phyloP scores from a whole-genome alignment of 192 early-diverging fungal species.

The Linnemannia elongata region DNA sequence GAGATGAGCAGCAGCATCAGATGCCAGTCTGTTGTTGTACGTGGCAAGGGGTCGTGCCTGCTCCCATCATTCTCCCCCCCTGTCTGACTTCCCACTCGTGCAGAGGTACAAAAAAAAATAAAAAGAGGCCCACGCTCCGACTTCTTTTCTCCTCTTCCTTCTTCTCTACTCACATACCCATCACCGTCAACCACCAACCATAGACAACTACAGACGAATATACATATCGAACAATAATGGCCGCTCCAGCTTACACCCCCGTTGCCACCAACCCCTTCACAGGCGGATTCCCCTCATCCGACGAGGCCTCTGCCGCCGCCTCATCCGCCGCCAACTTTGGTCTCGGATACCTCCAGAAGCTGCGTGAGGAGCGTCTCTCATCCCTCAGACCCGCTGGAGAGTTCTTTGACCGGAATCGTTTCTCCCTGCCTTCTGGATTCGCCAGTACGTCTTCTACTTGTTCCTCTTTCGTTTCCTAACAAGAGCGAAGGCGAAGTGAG shows the following conservation, averaged over 20 bases:
- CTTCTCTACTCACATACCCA: no score
- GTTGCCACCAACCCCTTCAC: conserved; percentile 46
- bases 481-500: neutral
- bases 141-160: neutral
- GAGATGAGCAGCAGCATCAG: neutral
- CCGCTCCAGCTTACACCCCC: conserved; percentile 49
- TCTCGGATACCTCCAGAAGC: conserved; percentile 61
- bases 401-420: conserved; percentile 71
- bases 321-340: conserved; percentile 45
- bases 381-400: conserved; percentile 64
- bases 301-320: conserved; percentile 27
- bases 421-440: conserved; percentile 61
- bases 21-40: neutral
- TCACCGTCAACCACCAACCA: no score
- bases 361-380: conserved; percentile 65
- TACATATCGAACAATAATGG: conserved; percentile 13
- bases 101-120: no score
- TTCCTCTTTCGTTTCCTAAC: neutral
- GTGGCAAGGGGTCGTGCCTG: neutral
- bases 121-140: neutral
- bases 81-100: neutral
- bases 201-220: neutral
- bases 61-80: neutral
- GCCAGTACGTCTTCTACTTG: conserved; percentile 28
- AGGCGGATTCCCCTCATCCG: conserved; percentile 43